These are phyloP conservation scores for Antrodiella citrinella DNA, from an alignment of 768 basidiomycete genomes.

Conservation along the genomic window DNA sequence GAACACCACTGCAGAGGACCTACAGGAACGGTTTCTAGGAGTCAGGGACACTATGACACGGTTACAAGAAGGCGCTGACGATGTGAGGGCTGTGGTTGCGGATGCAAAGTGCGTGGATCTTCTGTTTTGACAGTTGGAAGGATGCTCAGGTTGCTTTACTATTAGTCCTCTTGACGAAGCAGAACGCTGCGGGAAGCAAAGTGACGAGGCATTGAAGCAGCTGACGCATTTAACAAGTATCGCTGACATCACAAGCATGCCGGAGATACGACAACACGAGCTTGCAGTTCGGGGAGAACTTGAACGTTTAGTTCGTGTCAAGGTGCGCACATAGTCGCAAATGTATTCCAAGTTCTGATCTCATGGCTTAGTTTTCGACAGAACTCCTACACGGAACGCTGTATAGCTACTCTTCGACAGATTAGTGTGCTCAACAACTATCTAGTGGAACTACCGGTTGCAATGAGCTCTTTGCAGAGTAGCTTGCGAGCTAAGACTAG, in stretches of 20 bases:
- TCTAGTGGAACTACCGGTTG: constrained; percentile 63
- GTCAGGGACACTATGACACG: constrained; percentile 44
- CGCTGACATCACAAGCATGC: no score
- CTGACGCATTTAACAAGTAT: neutral
- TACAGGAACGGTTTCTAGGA: constrained; percentile 44
- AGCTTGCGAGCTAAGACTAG: constrained; percentile 70
- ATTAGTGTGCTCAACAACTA: constrained; percentile 79
- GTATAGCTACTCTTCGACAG: constrained; percentile 56
- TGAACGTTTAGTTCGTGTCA: constrained; percentile 41
- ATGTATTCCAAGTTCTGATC: neutral
- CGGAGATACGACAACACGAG: constrained; percentile 62
- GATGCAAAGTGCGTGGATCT: constrained; percentile 35
- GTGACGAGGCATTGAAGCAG: neutral
- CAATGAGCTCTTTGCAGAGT: constrained; percentile 56
- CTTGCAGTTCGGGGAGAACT: constrained; percentile 54
- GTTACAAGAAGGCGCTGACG: constrained; percentile 51
- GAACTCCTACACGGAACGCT: constrained; percentile 68
- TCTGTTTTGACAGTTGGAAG: neutral
- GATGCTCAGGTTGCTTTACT: neutral
- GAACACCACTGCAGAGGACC: constrained; percentile 39
- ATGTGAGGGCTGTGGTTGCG: constrained; percentile 42
- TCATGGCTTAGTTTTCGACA: constrained; percentile 20
- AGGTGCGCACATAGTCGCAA: constrained; percentile 16
- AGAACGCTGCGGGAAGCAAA: neutral
- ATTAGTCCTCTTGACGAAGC: neutral